Percentiles rank a stretch among this genome's conserved stretches.
phyloP scores from a whole-genome alignment of 139 green algal species.

The Volvox africanus region DNA sequence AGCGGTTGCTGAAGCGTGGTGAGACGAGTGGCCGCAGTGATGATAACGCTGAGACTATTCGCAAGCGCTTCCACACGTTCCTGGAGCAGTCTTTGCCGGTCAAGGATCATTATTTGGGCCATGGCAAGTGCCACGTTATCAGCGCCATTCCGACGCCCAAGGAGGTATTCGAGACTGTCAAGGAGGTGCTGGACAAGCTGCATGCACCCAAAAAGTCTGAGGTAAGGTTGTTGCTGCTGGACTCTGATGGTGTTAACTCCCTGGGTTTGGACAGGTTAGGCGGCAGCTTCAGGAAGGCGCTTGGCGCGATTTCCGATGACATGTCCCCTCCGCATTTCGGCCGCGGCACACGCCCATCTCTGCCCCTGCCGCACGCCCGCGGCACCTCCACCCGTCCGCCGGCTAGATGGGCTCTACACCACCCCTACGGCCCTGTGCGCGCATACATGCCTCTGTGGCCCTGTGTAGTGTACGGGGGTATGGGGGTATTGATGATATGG shows the following conservation, averaged over 20 bases:
- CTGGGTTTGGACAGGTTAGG: no score
- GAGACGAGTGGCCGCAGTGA: slow-evolving; percentile 92
- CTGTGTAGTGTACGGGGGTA: no score
- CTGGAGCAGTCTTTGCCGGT: slow-evolving; percentile 87
- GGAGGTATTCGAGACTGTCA: slow-evolving; percentile 37
- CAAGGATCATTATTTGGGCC: slow-evolving; percentile 82
- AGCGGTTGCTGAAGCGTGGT: slow-evolving; percentile 88
- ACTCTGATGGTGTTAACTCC: no score
- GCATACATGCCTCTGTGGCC: no score
- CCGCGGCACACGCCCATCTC: no score
- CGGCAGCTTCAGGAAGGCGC: no score
- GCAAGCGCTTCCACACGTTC: slow-evolving; percentile 96
- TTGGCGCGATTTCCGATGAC: neutral
- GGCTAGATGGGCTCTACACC: no score
- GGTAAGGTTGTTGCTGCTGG: neutral
- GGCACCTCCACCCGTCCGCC: no score
- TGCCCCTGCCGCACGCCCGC: no score
- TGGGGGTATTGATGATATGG: no score
- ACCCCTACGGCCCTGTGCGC: no score
- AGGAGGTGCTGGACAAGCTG: slow-evolving; percentile 6
- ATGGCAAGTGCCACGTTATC: slow-evolving; percentile 72
- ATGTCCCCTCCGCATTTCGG: no score
- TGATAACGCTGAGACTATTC: slow-evolving; percentile 95
- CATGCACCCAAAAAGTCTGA: slow-evolving; percentile 27
- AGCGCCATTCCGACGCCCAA: slow-evolving; percentile 12